Percentiles rank a stretch among this genome's conserved stretches.
Evolutionary conservation across 805 yeast species (phyloP).

Genomic region (Schizosaccharomyces cryophilus): DNA sequence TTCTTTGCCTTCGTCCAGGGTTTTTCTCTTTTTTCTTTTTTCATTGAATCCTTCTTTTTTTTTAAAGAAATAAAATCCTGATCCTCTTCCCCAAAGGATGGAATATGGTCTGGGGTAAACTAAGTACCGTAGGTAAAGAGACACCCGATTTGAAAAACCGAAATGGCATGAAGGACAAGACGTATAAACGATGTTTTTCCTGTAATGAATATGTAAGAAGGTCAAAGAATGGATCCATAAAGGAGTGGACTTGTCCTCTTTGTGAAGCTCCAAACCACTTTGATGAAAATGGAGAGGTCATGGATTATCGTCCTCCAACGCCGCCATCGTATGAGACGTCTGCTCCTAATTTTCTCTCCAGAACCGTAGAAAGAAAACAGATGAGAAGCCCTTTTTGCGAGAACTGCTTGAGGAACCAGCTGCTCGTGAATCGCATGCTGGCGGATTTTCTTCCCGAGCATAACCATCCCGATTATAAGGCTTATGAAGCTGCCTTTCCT

Average conservation of each 20-base stretch:
- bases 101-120: too few relatives aligned
- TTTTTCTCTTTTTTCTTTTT: too few relatives aligned
- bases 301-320: not conserved
- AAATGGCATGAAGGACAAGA: too few relatives aligned
- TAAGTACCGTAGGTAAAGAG: too few relatives aligned
- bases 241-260: conserved; percentile 1
- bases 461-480: conserved; percentile 5
- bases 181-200: too few relatives aligned
- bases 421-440: conserved; percentile 2
- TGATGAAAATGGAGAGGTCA: not conserved
- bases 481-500: not conserved
- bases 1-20: too few relatives aligned
- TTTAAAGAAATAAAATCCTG: too few relatives aligned
- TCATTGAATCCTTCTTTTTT: too few relatives aligned
- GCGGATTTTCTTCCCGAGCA: conserved; percentile 6
- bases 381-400: conserved; percentile 6
- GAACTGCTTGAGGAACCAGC: conserved; percentile 5
- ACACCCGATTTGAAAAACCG: too few relatives aligned
- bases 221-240: too few relatives aligned
- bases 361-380: not conserved
- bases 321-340: not conserved
- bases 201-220: too few relatives aligned
- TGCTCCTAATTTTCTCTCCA: not conserved
- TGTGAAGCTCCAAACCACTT: conserved; percentile 3
- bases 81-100: too few relatives aligned